Conservation (phyloP, 257 asterid species). For the Ligustrum vulgare region DNA sequence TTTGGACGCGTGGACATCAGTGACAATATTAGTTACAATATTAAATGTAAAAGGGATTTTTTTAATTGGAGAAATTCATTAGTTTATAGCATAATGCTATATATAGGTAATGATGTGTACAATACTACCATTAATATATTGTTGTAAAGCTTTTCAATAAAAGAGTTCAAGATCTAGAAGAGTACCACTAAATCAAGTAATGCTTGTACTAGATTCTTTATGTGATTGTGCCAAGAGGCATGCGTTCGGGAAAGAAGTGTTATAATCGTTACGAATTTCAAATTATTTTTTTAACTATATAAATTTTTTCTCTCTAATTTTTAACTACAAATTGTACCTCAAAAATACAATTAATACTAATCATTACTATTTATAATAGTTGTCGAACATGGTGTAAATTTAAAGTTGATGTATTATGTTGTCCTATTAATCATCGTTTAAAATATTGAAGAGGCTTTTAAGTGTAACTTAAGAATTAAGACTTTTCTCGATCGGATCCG, state of each 20-base stretch:
- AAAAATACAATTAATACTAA: no score
- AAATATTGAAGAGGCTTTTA: no score
- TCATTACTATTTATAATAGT: no score
- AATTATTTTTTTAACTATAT: no score
- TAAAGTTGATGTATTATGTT: not conserved
- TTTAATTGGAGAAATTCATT: constrained; percentile 25
- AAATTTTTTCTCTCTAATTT: no score
- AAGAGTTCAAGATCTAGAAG: constrained; percentile 28
- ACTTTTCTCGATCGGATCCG: no score
- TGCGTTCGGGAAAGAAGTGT: no score
- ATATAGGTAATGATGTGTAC: constrained; percentile 67
- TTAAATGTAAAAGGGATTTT: constrained; percentile 22
- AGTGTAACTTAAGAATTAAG: no score
- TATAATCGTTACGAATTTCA: no score
- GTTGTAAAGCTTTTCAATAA: constrained; percentile 18
- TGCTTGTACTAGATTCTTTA: constrained; percentile 25
- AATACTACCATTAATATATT: constrained; percentile 32
- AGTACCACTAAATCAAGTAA: constrained; percentile 23
- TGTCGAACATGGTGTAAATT: no score
- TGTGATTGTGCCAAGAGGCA: constrained; percentile 7
- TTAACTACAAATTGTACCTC: no score
- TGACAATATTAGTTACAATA: constrained; percentile 9
- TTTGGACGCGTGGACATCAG: constrained; percentile 47
- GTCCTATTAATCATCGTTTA: not conserved
- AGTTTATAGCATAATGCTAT: constrained; percentile 40